Evolutionary conservation across 345 rosid species (phyloP).

Genomic region (Eucalyptus grandis): DNA sequence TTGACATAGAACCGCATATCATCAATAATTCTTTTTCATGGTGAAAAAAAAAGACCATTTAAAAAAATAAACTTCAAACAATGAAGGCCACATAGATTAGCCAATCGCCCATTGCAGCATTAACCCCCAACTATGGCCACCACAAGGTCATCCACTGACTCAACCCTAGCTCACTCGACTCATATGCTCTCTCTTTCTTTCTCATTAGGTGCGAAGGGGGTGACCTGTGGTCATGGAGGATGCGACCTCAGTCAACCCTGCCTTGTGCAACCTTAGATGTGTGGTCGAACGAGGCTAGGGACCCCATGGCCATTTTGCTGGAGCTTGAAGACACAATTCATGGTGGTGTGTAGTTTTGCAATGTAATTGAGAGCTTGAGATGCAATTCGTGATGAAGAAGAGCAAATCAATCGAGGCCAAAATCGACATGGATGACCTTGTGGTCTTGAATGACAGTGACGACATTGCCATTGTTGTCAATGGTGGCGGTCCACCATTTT

Average conservation of each 20-base stretch:
- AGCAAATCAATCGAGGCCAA: too few relatives aligned
- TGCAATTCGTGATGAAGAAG: not conserved
- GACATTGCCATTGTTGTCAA: not conserved
- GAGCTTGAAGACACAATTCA: not conserved
- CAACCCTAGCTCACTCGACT: not conserved
- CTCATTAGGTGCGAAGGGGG: not conserved
- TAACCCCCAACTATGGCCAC: not conserved
- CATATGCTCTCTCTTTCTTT: not conserved
- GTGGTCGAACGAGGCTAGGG: not conserved
- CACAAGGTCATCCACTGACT: accelerated
- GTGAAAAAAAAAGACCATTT: not conserved
- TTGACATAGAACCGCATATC: not conserved
- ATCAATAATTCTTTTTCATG: not conserved
- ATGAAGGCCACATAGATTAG: not conserved
- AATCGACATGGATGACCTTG: not conserved
- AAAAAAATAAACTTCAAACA: not conserved
- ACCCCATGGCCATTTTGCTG: not conserved
- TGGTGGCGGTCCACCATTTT: not conserved
- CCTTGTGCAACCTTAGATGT: not conserved
- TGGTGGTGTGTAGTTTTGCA: not conserved
- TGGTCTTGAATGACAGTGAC: too few relatives aligned
- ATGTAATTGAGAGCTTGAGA: not conserved
- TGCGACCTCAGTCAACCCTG: accelerated
- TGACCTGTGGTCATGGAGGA: not conserved
- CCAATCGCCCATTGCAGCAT: not conserved